phyloP scores from a whole-genome alignment of 768 basidiomycete genomes.

The Agaricus sinodeliciosus region DNA sequence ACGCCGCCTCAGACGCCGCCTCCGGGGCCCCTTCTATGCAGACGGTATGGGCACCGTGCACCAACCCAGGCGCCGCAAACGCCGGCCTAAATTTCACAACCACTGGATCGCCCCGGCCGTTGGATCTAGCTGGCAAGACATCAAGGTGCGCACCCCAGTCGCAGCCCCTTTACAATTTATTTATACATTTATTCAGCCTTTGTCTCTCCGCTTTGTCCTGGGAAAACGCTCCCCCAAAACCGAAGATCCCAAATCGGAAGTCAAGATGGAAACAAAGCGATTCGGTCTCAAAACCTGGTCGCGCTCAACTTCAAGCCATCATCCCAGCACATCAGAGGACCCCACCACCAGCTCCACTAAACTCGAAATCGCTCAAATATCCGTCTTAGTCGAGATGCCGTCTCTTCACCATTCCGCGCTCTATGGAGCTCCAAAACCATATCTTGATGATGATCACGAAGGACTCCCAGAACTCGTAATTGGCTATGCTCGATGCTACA shows the following conservation, averaged over 20 bases:
- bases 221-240: not conserved
- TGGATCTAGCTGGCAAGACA: conserved; percentile 36
- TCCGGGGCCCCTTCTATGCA: conserved; percentile 47
- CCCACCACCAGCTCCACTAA: conserved; percentile 2
- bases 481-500: conserved; percentile 21
- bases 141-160: conserved; percentile 34
- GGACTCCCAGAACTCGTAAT: conserved; percentile 43
- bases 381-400: conserved; percentile 57
- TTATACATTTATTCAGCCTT: not conserved
- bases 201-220: conserved; percentile 1
- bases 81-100: conserved; percentile 46
- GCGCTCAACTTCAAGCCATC: not conserved
- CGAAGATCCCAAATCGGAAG: not conserved
- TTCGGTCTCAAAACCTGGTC: conserved; percentile 2
- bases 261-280: not conserved
- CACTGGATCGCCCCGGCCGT: conserved; percentile 29
- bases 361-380: conserved; percentile 40
- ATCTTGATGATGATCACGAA: conserved; percentile 18
- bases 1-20: conserved; percentile 44
- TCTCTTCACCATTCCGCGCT: conserved; percentile 19
- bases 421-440: conserved; percentile 14
- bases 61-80: conserved; percentile 31
- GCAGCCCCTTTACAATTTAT: not conserved
- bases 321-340: conserved; percentile 11
- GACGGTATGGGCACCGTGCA: conserved; percentile 40